A percentile compares a stretch with the other conserved stretches of the same genome.
phyloP scores from a whole-genome alignment of 2,329 filamentous ascomycete genomes.

The Clarireedia homoeocarpa region DNA sequence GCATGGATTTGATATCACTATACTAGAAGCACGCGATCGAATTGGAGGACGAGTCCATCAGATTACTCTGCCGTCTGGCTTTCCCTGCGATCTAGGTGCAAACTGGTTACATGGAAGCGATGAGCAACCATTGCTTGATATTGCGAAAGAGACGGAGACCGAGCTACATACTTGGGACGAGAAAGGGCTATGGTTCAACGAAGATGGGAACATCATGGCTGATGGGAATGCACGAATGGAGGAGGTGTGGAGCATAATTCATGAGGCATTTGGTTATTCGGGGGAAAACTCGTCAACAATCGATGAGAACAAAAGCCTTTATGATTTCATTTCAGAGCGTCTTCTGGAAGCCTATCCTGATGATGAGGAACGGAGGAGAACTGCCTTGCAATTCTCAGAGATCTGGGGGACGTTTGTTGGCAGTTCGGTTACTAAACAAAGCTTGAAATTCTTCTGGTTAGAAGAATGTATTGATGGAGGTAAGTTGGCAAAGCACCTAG shows the following conservation, averaged over 20 bases:
- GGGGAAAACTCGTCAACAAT: constrained; percentile 42
- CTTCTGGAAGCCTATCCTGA: constrained; percentile 35
- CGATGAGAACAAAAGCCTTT: constrained; percentile 38
- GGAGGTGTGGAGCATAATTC: constrained; percentile 44
- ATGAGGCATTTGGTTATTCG: constrained; percentile 45
- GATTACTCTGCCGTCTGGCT: constrained; percentile 19
- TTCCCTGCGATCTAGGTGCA: constrained; percentile 22
- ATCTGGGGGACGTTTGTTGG: constrained; percentile 48
- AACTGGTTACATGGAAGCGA: constrained; percentile 30
- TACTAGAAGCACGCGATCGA: constrained; percentile 48
- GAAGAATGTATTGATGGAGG: constrained; percentile 49
- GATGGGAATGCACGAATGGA: constrained; percentile 28
- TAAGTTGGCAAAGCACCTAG: constrained; percentile 13
- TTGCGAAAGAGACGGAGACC: constrained; percentile 42
- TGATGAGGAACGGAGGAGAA: constrained; percentile 29
- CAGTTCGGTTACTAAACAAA: constrained; percentile 40
- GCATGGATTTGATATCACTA: constrained; percentile 45
- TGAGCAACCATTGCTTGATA: constrained; percentile 42
- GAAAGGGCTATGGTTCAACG: constrained; percentile 34
- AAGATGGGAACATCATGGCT: constrained; percentile 34
- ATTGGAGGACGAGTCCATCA: constrained; percentile 39
- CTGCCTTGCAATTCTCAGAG: constrained; percentile 33
- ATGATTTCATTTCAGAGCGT: constrained; percentile 46
- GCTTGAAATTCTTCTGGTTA: constrained; percentile 49
- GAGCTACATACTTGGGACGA: constrained; percentile 40